Evolutionary conservation across 192 early-diverging fungal genomes (phyloP), one percentile per base, ranked within the genome.

Genomic region (Coemansia guatemalensis): DNA sequence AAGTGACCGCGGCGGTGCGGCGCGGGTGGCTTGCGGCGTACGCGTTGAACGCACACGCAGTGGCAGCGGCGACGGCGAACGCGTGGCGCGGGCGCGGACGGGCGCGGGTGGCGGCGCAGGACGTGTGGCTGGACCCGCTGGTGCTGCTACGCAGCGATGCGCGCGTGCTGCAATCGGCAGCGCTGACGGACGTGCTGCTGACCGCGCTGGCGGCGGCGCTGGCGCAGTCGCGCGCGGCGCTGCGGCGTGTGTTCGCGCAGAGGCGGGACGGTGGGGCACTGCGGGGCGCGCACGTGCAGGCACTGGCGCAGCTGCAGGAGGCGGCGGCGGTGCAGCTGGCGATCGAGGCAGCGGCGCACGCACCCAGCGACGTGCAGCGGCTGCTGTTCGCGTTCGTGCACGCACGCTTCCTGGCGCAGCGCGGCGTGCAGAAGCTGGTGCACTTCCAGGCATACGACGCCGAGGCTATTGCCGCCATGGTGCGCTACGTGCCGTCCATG

Each of bases 401-500:
- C 65, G 68, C 75, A 1, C 62, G 84, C 8, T 89, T 88, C 58
- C 74, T 89, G 35, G 83, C 87, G 53, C 83, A 88, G 32, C 69
- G 71, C 30, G 53, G 78, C 5, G 66, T 86, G 23, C 76, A 74
- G 47, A 88, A 85, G 61, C 66, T 84, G 8, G 48, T 89, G 7
- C 85, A 87, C 67, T 87, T 87, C 48, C 84, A 87, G 60, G 84
- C 87, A 3, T 88, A 86, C 70, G 70, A 75, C n/a, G 66, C 67
- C 24, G 60, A 65, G 1, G 62, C 84, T 4, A 83, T 89, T 21
- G 71, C 69, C 8, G 68, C 82, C 59, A 71, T 88, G 57, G 85
- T 88, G n/a, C 64, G 75, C 22, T 56, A 77, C n/a, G 83, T 89
- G 23, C 87, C 87, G 18, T 88, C 87, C 17, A 85, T 89, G 74